phyloP scores from a whole-genome alignment of 306 rosid genomes.

The Morella rubra region DNA sequence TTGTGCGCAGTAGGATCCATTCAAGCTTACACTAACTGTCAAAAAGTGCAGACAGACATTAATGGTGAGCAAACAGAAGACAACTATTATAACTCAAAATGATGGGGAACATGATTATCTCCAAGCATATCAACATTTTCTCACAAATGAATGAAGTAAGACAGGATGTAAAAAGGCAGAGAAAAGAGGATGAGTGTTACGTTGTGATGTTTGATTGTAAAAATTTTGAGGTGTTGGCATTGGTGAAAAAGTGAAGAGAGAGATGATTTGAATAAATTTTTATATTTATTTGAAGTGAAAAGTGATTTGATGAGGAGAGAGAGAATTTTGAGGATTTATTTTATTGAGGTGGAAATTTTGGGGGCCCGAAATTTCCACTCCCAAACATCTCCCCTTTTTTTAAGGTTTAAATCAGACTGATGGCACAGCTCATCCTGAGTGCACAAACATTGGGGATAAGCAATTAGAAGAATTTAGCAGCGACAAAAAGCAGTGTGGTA shows the following conservation, averaged over 20 bases:
- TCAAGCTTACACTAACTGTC: not conserved
- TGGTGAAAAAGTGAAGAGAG: too few species aligned
- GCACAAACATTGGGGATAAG: not conserved
- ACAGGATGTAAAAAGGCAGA: not conserved
- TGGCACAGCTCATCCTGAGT: not conserved
- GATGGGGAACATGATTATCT: not conserved
- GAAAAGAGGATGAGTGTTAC: not conserved
- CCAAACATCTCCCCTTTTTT: too few species aligned
- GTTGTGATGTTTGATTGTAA: too few species aligned
- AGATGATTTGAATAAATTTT: too few species aligned
- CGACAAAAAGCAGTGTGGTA: slow-evolving; percentile 38
- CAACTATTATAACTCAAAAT: not conserved
- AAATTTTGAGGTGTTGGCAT: too few species aligned
- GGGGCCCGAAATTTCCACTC: too few species aligned
- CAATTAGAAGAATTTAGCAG: slow-evolving; percentile 25
- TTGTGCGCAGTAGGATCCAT: not conserved
- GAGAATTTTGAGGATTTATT: too few species aligned
- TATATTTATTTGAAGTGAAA: too few species aligned
- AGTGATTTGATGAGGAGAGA: too few species aligned
- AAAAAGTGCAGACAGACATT: not conserved
- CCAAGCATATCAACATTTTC: not conserved
- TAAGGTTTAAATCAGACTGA: not conserved
- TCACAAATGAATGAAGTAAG: not conserved
- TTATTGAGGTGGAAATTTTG: too few species aligned
- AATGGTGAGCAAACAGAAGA: not conserved